These are phyloP conservation scores for Lactifluus echinatus DNA, from an alignment of 768 basidiomycete species.

Conservation along the genomic window DNA sequence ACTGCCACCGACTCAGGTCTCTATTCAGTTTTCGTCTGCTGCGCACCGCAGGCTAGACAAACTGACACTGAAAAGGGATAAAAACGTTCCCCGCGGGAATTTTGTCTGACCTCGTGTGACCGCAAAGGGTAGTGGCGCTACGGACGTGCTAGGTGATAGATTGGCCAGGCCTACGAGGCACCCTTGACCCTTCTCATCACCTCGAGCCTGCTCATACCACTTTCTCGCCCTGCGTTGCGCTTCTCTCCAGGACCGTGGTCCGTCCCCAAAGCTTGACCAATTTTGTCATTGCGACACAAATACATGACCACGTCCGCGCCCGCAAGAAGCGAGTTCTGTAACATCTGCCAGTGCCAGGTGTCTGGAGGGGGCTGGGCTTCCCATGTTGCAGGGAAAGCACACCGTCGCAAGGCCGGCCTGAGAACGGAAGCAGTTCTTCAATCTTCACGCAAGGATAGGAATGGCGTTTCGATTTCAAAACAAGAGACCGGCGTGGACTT, in stretches of 20 bases:
- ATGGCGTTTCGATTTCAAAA: not conserved
- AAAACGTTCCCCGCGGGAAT: not conserved
- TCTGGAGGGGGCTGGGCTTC: not conserved
- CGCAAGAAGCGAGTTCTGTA: not conserved
- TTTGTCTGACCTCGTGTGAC: not conserved
- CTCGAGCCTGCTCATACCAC: not conserved
- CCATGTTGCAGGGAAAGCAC: not conserved
- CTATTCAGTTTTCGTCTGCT: not conserved
- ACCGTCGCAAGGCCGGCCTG: constrained; percentile 1
- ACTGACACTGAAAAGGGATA: not conserved
- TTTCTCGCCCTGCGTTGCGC: not conserved
- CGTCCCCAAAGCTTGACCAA: not conserved
- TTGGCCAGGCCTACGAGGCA: not conserved
- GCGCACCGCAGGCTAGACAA: not conserved
- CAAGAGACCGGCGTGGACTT: not conserved
- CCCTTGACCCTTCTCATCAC: not conserved
- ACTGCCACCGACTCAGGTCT: not conserved
- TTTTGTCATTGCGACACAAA: not conserved
- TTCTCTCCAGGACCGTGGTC: not conserved
- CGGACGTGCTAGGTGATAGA: not conserved
- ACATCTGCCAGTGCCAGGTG: not conserved
- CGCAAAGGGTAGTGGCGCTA: constrained; percentile 8
- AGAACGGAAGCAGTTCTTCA: not conserved
- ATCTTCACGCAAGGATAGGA: not conserved
- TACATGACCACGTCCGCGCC: not conserved